Base-by-base conservation (phyloP, 345 rosid genomes). In the Populus pruinosa region DNA sequence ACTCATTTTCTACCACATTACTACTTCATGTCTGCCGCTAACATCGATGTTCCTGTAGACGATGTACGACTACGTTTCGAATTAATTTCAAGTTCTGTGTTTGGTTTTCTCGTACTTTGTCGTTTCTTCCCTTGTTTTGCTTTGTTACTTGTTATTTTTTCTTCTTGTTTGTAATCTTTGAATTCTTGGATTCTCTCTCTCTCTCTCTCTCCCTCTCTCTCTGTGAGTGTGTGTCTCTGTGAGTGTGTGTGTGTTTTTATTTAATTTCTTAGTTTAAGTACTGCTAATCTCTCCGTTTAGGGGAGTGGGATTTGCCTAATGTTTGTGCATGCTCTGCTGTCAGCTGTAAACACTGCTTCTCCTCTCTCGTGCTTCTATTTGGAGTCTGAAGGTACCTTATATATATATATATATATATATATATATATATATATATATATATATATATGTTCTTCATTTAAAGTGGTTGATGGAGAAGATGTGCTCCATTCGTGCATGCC, bases 31-130 rank as follows among this genome's bases (percentile, higher is more conserved):
- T 41, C 3, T 41, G 44, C 44, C 82, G 80, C 86, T 74, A 82
- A 76, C 87, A 83, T 88, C 88, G 88, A 90, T 85, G 87, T 63
- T 84, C 59, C 14, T 12, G 23, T 29, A 50, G 31, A 36, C 72
- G 27, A 70, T 36, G 69, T 50, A 44, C 18, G 59, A 61, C 44
- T 73, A 67, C 80, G 47, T 83, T 83, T 86, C 80, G 67, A 80
- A 69, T 66, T 18, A 67, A 74, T 75, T 76, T 75, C 33, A 53
- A 21, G 18, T 9, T 39, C 41, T 5, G 31, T 7, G 11, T 69
- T n/a, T 69, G 35, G 11, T 65, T 65, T 16, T 20, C 69, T 65
- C 69, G 17, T 1, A 62, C 69, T 84, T 89, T 88, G 94, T 87
- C 90, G 89, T 85, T 86, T 86, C 74, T 18, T 65, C n/a, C 50